These are phyloP conservation scores for Exidia glandulosa DNA, from an alignment of 768 basidiomycete species.

Conservation along the genomic window DNA sequence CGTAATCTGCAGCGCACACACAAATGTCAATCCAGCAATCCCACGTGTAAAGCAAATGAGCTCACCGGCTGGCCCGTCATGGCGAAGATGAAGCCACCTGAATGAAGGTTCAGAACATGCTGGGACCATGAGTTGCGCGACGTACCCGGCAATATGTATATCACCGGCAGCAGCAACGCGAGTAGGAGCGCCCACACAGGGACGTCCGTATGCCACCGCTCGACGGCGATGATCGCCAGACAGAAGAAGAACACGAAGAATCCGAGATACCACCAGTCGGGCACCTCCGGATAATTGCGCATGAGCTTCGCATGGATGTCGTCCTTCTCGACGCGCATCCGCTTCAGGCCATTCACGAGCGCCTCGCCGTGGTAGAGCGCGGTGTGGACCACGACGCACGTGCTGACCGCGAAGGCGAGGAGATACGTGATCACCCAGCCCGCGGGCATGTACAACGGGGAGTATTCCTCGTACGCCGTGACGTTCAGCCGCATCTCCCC, in stretches of 20 bases:
- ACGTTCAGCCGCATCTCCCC: slow-evolving; percentile 54
- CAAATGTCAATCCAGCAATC: slow-evolving; percentile 3
- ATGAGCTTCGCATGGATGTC: slow-evolving; percentile 95
- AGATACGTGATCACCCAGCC: slow-evolving; percentile 86
- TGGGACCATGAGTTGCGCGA: no score
- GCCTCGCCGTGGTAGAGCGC: slow-evolving; percentile 75
- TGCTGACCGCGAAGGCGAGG: slow-evolving; percentile 71
- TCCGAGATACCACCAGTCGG: slow-evolving; percentile 75
- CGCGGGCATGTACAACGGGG: slow-evolving; percentile 82
- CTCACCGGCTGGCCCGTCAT: slow-evolving; percentile 77
- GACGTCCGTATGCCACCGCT: slow-evolving; percentile 75
- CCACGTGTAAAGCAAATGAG: slow-evolving; percentile 12
- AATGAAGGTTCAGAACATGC: no score
- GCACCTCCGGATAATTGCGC: slow-evolving; percentile 86
- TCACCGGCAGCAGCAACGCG: slow-evolving; percentile 51
- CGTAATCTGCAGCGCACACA: slow-evolving; percentile 44
- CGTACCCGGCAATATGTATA: slow-evolving; percentile 82
- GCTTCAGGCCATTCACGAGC: slow-evolving; percentile 60
- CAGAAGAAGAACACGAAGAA: slow-evolving; percentile 59
- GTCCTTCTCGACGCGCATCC: slow-evolving; percentile 67
- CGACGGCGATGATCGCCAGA: slow-evolving; percentile 60
- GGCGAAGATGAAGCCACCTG: slow-evolving; percentile 86
- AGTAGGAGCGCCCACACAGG: slow-evolving; percentile 82
- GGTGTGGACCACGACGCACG: slow-evolving; percentile 84
- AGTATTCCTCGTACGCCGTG: slow-evolving; percentile 72